Conservation (phyloP, 805 yeast genomes). For the Yarrowia porcina region DNA sequence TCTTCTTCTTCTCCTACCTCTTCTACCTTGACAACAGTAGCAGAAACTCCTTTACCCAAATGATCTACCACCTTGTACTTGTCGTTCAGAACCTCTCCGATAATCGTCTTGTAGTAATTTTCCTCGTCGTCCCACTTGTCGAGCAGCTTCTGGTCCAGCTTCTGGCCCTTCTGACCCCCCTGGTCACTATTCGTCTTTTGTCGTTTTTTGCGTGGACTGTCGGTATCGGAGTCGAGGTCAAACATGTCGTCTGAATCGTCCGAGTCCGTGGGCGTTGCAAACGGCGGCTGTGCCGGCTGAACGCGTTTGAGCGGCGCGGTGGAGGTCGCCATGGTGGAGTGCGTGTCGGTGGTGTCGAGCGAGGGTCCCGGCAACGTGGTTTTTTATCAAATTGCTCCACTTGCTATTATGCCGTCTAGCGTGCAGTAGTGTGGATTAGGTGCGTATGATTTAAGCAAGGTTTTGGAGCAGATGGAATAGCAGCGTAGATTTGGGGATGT, state of each 20-base stretch:
- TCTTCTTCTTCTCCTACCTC: slow-evolving; percentile 9
- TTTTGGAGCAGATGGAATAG: not conserved
- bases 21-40: slow-evolving; percentile 36
- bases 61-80: slow-evolving; percentile 35
- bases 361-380: not conserved
- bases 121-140: slow-evolving; percentile 40
- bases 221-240: slow-evolving; percentile 26
- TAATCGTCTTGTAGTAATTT: slow-evolving; percentile 38
- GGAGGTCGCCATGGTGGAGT: not conserved
- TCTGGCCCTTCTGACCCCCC: not conserved
- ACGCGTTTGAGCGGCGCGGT: not conserved
- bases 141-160: slow-evolving; percentile 32
- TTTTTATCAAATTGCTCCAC: slow-evolving; percentile 11
- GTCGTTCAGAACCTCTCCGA: slow-evolving; percentile 38
- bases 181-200: not conserved
- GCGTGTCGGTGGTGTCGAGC: too few species aligned
- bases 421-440: slow-evolving; percentile 12
- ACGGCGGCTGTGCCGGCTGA: not conserved
- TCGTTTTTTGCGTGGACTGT: not conserved
- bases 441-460: slow-evolving; percentile 21
- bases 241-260: slow-evolving; percentile 36
- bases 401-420: slow-evolving; percentile 11
- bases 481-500: not conserved
- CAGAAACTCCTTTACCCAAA: slow-evolving; percentile 40
- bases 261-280: slow-evolving; percentile 20